Base-by-base conservation (phyloP, 2,329 filamentous ascomycete species). In the Orbilia quercus region DNA sequence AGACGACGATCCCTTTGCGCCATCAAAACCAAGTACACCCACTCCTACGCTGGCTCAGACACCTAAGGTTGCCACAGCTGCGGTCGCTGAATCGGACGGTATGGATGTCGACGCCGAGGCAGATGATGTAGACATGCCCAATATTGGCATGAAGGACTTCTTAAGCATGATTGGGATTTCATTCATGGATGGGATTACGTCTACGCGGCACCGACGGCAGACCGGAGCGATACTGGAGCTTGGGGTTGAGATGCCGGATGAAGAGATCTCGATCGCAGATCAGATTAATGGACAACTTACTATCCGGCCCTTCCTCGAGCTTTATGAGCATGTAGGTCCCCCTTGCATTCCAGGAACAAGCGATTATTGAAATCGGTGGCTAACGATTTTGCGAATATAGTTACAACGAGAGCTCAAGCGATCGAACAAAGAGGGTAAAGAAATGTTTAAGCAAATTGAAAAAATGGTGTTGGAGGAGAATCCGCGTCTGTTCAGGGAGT, bases 101-200 rank as follows among this genome's bases (percentile, higher is more conserved):
- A 67, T 74, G 70, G 69, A 73, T 40, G 31, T 83, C 55, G 80
- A 82, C 4, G 85, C 87, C n/a, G 84, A 83, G 18, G 80, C 83
- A 11, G 84, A 85, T 18, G 86, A 89, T 4, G 51, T 36, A 23
- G 85, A 72, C 31, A 67, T 75, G 5, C 71, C 69, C 7, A 76
- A 84, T 20, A 92, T 96, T 60, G 90, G 93, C 48, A 84, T 99
- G 1, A 92, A 96, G 77, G 91, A 96, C 59, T 99, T 99, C 81
- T 83, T 99, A 47, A 91, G 96, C 75, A 89, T 96, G 88, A 97
- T 94, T 1, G 96, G 91, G 70, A 96, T 99, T 78, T 91, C 93
- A 60, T 99, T 99, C 82, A 97, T 99, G 91, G 95, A 99, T 31
- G 75, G 75, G 79, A 84, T 99, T 54, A 96, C 90, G n/a, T 96